Conservation (phyloP, 768 basidiomycete species). For the Coprinopsis cinerea region DNA sequence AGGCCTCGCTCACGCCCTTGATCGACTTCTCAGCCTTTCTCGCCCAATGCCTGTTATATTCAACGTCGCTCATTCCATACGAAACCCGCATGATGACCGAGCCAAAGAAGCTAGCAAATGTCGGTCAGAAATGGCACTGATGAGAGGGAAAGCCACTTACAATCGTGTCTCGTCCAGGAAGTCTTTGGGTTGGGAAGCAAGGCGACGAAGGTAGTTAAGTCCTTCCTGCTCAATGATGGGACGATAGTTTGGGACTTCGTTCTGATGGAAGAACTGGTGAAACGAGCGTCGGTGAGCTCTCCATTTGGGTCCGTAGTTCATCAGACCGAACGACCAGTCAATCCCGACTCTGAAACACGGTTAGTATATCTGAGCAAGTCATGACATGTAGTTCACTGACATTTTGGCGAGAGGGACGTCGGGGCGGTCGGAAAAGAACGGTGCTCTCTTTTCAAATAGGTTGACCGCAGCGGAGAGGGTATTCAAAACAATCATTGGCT, state of each 20-base stretch:
- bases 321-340: conserved; percentile 4
- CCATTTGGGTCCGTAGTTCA: conserved; percentile 13
- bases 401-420: background rate
- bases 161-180: conserved; percentile 1
- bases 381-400: background rate
- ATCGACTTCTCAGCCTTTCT: background rate
- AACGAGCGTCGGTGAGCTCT: conserved; percentile 12
- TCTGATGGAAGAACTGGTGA: conserved; percentile 10
- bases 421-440: conserved; percentile 20
- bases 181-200: conserved; percentile 4
- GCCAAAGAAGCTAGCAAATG: conserved; percentile 1
- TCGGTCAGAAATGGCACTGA: background rate
- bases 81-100: conserved; percentile 8
- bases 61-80: conserved; percentile 3
- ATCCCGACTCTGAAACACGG: conserved; percentile 4
- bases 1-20: background rate
- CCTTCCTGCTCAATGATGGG: conserved; percentile 6
- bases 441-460: conserved; percentile 23
- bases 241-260: conserved; percentile 6
- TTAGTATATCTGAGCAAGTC: background rate
- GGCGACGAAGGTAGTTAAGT: conserved; percentile 2
- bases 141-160: background rate
- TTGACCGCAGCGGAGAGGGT: conserved; percentile 19
- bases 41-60: background rate
- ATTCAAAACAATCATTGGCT: conserved; percentile 21